phyloP scores from a whole-genome alignment of 2,329 filamentous ascomycete species.

The Elsinoe arachidis region DNA sequence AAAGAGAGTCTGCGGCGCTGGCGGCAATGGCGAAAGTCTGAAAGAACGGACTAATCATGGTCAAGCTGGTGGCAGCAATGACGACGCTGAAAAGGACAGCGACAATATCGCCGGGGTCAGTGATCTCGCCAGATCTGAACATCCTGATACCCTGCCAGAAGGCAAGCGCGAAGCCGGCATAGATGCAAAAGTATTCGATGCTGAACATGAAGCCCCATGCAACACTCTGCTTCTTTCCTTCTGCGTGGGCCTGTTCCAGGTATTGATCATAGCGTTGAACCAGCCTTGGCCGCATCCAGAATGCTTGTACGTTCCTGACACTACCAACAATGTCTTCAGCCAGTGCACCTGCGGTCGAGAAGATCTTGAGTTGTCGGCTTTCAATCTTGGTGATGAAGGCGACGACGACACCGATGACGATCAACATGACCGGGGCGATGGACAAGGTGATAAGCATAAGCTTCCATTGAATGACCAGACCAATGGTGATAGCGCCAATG shows the following conservation, averaged over 20 bases:
- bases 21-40: constrained; percentile 29
- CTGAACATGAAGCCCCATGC: constrained; percentile 27
- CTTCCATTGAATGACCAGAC: constrained; percentile 29
- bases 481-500: constrained; percentile 17
- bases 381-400: constrained; percentile 21
- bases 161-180: constrained; percentile 26
- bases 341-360: constrained; percentile 32
- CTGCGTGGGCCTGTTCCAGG: constrained; percentile 31
- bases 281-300: constrained; percentile 34
- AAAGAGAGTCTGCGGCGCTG: constrained; percentile 28
- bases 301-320: constrained; percentile 37
- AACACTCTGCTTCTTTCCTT: constrained; percentile 29
- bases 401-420: constrained; percentile 22
- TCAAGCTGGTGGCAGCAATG: constrained; percentile 27
- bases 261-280: constrained; percentile 31
- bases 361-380: constrained; percentile 16
- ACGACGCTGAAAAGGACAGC: constrained; percentile 15
- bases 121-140: constrained; percentile 15
- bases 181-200: constrained; percentile 31
- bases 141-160: constrained; percentile 32
- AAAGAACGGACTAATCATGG: constrained; percentile 29
- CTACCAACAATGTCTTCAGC: constrained; percentile 40
- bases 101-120: constrained; percentile 20
- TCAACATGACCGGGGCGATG: constrained; percentile 35
- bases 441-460: constrained; percentile 29